These are phyloP conservation scores for Pythium graminicola DNA, from an alignment of 352 stramenopile species.

Conservation along the genomic window DNA sequence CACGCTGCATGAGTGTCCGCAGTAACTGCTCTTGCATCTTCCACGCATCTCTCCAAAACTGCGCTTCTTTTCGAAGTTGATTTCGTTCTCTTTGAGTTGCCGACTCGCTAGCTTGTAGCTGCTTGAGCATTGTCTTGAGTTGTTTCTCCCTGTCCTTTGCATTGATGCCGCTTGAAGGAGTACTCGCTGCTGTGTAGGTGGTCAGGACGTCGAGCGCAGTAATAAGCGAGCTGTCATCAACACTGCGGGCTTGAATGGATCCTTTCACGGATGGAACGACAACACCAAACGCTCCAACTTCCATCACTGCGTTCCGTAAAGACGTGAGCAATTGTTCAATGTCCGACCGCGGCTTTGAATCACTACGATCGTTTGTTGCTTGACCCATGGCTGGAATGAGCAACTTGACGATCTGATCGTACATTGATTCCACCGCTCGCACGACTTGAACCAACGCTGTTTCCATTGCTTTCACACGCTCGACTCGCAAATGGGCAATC, in stretches of 20 bases:
- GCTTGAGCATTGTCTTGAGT: slow-evolving; percentile 20
- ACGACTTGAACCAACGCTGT: background rate
- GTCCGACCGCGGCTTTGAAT: background rate
- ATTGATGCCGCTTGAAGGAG: slow-evolving; percentile 8
- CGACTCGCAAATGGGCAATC: slow-evolving; percentile 13
- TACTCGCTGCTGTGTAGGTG: background rate
- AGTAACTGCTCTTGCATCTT: slow-evolving; percentile 16
- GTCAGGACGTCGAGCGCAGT: slow-evolving; percentile 13
- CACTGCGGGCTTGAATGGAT: background rate
- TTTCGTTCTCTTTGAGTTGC: background rate
- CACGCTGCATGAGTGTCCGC: slow-evolving; percentile 11
- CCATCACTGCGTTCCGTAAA: slow-evolving; percentile 1
- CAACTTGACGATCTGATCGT: slow-evolving; percentile 5
- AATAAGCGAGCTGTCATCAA: background rate
- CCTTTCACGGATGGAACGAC: slow-evolving; percentile 10
- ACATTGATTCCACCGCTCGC: slow-evolving; percentile 1
- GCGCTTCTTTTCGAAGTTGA: slow-evolving; percentile 1
- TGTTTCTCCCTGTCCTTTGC: slow-evolving; percentile 22
- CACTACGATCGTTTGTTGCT: background rate
- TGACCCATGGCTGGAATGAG: slow-evolving; percentile 2
- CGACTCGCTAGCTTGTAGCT: slow-evolving; percentile 18
- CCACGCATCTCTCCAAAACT: slow-evolving; percentile 22
- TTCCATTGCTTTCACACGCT: slow-evolving; percentile 18
- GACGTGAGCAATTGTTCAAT: slow-evolving; percentile 1
- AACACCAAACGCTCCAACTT: slow-evolving; percentile 18